phyloP scores from a whole-genome alignment of 1,284 basidiomycete genomes.

The Singerocomus inundabilis region DNA sequence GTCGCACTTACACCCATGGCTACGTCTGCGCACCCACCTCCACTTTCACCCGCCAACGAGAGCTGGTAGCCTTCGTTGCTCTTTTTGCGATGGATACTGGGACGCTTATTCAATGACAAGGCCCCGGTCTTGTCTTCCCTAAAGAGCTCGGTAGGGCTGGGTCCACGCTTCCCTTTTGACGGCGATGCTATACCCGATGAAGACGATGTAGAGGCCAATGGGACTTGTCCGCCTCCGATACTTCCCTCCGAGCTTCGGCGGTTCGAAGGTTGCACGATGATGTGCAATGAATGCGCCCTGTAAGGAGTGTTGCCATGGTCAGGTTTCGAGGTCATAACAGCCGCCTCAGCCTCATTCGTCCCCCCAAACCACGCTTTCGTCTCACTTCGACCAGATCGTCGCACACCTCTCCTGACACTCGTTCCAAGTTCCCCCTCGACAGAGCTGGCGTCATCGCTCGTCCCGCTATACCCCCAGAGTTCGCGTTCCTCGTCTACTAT shows the following conservation, averaged over 20 bases:
- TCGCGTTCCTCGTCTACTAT: conserved; percentile 73
- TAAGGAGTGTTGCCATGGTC: conserved; percentile 1
- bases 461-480: conserved; percentile 30
- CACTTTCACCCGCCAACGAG: conserved; percentile 15
- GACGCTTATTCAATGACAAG: conserved; percentile 58
- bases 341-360: conserved; percentile 1
- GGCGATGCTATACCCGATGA: conserved; percentile 32
- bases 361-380: conserved; percentile 9
- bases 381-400: conserved; percentile 6
- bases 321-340: neutral
- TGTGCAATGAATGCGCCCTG: conserved; percentile 9
- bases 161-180: conserved; percentile 56
- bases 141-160: conserved; percentile 68
- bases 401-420: neutral
- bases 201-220: conserved; percentile 15
- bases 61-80: conserved; percentile 10
- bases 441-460: conserved; percentile 29
- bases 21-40: conserved; percentile 3
- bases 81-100: conserved; percentile 57
- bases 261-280: conserved; percentile 2
- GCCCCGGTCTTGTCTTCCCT: conserved; percentile 60
- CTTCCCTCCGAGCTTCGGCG: conserved; percentile 12
- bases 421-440: conserved; percentile 12
- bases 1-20: neutral
- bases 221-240: conserved; percentile 8